A percentile compares a stretch with the other conserved stretches of the same genome.
Conservation (phyloP, 2,329 filamentous ascomycete species). For the Fusarium drepaniforme region DNA sequence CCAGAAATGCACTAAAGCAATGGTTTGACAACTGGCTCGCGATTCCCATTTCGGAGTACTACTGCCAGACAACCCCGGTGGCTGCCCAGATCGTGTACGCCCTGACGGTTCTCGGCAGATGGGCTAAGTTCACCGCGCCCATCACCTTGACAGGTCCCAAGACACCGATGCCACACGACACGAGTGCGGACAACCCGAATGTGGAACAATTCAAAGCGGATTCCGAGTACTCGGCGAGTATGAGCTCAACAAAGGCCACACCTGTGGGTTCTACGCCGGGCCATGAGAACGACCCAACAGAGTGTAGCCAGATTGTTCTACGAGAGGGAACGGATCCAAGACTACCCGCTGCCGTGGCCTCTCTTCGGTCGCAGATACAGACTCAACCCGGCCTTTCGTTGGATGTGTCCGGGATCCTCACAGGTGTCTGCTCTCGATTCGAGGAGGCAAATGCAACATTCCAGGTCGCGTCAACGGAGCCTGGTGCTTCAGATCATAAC, state of each 20-base stretch:
- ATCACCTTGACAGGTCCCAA: slow-evolving; percentile 44
- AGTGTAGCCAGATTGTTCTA: slow-evolving; percentile 37
- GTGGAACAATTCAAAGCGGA: slow-evolving; percentile 40
- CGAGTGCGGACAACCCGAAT: slow-evolving; percentile 34
- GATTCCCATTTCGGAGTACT: slow-evolving; percentile 57
- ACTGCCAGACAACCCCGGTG: slow-evolving; percentile 59
- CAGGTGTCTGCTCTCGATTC: slow-evolving; percentile 55
- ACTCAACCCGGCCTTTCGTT: slow-evolving; percentile 59
- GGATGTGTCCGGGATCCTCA: slow-evolving; percentile 58
- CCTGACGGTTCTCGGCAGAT: slow-evolving; percentile 63
- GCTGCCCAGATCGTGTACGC: slow-evolving; percentile 62
- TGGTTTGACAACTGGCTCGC: slow-evolving; percentile 64
- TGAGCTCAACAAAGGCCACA: slow-evolving; percentile 17
- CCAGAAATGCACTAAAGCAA: slow-evolving; percentile 58
- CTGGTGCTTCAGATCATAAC: slow-evolving; percentile 55
- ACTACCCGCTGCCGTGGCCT: slow-evolving; percentile 55
- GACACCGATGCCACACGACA: slow-evolving; percentile 43
- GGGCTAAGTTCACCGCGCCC: slow-evolving; percentile 60
- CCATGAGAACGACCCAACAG: slow-evolving; percentile 20
- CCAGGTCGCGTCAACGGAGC: slow-evolving; percentile 46
- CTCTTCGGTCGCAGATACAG: slow-evolving; percentile 56
- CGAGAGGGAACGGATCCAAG: slow-evolving; percentile 51
- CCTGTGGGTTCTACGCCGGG: slow-evolving; percentile 17
- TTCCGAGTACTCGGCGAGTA: slow-evolving; percentile 31
- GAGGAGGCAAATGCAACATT: slow-evolving; percentile 57